Evolutionary conservation across 2,329 filamentous ascomycete genomes (phyloP).

Genomic region (Sarocladium strictum): DNA sequence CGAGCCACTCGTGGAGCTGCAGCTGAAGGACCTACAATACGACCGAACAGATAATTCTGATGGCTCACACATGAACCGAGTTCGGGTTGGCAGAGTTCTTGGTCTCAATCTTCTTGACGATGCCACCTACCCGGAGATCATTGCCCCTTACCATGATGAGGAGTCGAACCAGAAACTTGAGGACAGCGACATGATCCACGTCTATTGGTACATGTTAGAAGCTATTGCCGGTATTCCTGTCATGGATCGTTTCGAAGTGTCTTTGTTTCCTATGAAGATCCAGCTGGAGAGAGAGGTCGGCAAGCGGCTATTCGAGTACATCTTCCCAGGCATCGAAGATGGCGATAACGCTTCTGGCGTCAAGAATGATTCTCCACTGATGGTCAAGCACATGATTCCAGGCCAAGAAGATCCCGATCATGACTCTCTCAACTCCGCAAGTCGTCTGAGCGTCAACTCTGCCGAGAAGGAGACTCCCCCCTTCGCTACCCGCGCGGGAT

Average conservation of each 20-base stretch:
- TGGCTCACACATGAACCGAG: conserved; percentile 88
- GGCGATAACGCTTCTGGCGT: conserved; percentile 41
- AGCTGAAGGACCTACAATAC: conserved; percentile 85
- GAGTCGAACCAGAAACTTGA: conserved; percentile 40
- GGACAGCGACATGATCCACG: conserved; percentile 77
- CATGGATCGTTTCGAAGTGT: conserved; percentile 94
- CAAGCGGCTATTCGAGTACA: conserved; percentile 91
- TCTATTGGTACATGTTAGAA: conserved; percentile 98
- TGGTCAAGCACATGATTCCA: conserved; percentile 33
- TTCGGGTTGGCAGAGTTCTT: conserved; percentile 81
- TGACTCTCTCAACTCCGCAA: conserved; percentile 30
- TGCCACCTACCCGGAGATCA: conserved; percentile 93
- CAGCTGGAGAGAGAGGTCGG: conserved; percentile 91
- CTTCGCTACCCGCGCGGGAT: conserved; percentile 60
- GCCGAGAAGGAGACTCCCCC: conserved; percentile 40
- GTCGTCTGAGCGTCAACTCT: conserved; percentile 28
- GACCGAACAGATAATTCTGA: conserved; percentile 96
- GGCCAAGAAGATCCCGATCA: conserved; percentile 30
- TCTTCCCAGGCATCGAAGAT: conserved; percentile 77
- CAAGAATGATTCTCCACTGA: conserved; percentile 57
- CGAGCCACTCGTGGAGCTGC: conserved; percentile 86
- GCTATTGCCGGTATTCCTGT: conserved; percentile 96
- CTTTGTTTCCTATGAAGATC: conserved; percentile 85
- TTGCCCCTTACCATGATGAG: conserved; percentile 77
- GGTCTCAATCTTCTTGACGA: conserved; percentile 86